Evolutionary conservation across 1,139 yeast genomes (phyloP).

Genomic region (Saccharomyces hybrid): DNA sequence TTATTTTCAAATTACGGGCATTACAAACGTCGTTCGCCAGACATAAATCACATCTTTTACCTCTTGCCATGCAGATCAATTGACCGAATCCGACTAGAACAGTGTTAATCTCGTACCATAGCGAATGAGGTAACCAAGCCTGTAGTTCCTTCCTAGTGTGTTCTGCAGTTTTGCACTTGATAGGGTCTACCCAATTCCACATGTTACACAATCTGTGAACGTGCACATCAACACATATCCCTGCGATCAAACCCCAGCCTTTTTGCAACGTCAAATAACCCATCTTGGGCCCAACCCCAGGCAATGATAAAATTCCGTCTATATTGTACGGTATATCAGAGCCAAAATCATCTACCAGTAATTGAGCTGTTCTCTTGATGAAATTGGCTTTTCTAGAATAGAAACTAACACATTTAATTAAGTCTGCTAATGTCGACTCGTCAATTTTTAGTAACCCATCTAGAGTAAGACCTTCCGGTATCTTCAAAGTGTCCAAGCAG

Average conservation of each 20-base stretch:
- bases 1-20: background rate
- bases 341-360: slow-evolving; percentile 43
- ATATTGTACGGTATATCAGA: slow-evolving; percentile 69
- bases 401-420: slow-evolving; percentile 80
- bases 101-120: slow-evolving; percentile 84
- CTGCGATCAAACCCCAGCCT: slow-evolving; percentile 69
- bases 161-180: slow-evolving; percentile 59
- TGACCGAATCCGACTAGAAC: slow-evolving; percentile 91
- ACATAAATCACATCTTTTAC: slow-evolving; percentile 67
- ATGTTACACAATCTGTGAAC: slow-evolving; percentile 71
- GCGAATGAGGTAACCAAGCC: slow-evolving; percentile 61
- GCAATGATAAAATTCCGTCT: slow-evolving; percentile 57
- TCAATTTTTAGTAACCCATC: slow-evolving; percentile 42
- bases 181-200: slow-evolving; percentile 68
- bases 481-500: slow-evolving; percentile 35
- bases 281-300: slow-evolving; percentile 98
- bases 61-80: slow-evolving; percentile 69
- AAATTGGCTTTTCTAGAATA: slow-evolving; percentile 71
- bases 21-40: slow-evolving; percentile 24
- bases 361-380: slow-evolving; percentile 53
- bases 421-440: slow-evolving; percentile 51
- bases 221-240: slow-evolving; percentile 94
- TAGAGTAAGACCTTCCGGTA: slow-evolving; percentile 36
- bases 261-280: slow-evolving; percentile 72
- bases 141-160: slow-evolving; percentile 62